A percentile compares a stretch with the other conserved stretches of the same genome.
Conservation (phyloP, 345 rosid species). For the Citrus cavaleriei region DNA sequence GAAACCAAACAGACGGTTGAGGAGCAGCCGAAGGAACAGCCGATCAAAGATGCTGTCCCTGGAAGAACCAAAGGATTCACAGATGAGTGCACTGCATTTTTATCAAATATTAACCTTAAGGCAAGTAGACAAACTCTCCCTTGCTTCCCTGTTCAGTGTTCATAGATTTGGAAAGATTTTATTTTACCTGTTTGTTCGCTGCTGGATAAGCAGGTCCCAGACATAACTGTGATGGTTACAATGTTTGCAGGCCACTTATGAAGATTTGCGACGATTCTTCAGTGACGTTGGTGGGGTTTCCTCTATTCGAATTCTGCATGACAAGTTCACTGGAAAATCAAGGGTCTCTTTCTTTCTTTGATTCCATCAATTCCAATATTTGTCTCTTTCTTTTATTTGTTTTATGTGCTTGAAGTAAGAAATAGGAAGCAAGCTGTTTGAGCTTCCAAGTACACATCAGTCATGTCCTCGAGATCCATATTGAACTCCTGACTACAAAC, state of each 20-base stretch:
- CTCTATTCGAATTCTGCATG: conserved; percentile 66
- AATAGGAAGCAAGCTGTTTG: neutral
- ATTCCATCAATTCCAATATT: neutral
- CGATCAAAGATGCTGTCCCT: conserved; percentile 28
- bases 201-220: neutral
- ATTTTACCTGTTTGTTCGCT: neutral
- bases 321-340: conserved; percentile 81
- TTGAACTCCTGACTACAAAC: neutral
- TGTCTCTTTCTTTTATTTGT: neutral
- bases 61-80: conserved; percentile 52
- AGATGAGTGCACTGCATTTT: conserved; percentile 83
- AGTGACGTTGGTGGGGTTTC: conserved; percentile 71
- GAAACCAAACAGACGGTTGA: conserved; percentile 28
- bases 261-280: conserved; percentile 68
- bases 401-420: neutral
- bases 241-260: conserved; percentile 51
- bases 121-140: conserved; percentile 29
- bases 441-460: neutral
- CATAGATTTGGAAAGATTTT: neutral
- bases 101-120: conserved; percentile 66
- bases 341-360: conserved; percentile 60
- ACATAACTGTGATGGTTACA: neutral
- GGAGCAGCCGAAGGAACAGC: conserved; percentile 35
- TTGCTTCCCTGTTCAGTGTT: neutral
- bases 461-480: neutral